Conservation (phyloP, 1,139 yeast genomes). For the Lodderomyces margitis region DNA sequence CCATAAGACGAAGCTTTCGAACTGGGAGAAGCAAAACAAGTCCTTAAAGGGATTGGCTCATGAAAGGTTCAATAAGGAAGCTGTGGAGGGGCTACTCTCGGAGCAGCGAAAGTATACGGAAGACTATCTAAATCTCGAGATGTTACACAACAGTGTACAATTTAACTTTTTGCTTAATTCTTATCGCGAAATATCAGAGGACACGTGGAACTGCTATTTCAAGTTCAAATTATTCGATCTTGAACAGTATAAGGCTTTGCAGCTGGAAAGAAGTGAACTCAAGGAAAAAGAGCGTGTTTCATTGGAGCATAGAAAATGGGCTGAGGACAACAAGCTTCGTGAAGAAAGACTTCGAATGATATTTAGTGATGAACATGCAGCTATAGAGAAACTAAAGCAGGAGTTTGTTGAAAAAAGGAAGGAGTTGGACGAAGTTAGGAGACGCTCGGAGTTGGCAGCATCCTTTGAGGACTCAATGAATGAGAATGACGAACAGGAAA, state of each 20-base stretch:
- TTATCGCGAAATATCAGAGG: constrained; percentile 39
- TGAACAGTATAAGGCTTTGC: constrained; percentile 32
- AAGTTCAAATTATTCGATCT: constrained; percentile 40
- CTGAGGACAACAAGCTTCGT: constrained; percentile 18
- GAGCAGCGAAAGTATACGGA: constrained; percentile 34
- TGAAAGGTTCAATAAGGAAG: constrained; percentile 32
- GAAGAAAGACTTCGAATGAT: constrained; percentile 18
- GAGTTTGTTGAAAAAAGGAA: constrained; percentile 13
- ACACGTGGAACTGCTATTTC: constrained; percentile 42
- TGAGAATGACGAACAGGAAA: constrained; percentile 8
- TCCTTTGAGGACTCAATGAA: constrained; percentile 21
- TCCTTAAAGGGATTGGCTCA: constrained; percentile 41
- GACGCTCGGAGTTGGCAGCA: constrained; percentile 16
- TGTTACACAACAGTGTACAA: constrained; percentile 44
- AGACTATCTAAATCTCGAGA: constrained; percentile 42
- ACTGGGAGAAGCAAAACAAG: constrained; percentile 21
- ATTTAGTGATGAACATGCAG: constrained; percentile 15
- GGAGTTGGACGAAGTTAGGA: constrained; percentile 13
- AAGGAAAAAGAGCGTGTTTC: constrained; percentile 11
- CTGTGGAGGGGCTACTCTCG: constrained; percentile 30
- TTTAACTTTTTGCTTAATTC: constrained; percentile 42
- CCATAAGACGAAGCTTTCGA: constrained; percentile 18
- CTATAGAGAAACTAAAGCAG: constrained; percentile 17
- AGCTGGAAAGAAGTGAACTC: constrained; percentile 18
- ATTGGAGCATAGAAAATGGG: constrained; percentile 19